Percentiles rank a stretch among this genome's conserved stretches.
Conservation (phyloP, 495 filamentous ascomycete genomes). For the Xylaria grammica region DNA sequence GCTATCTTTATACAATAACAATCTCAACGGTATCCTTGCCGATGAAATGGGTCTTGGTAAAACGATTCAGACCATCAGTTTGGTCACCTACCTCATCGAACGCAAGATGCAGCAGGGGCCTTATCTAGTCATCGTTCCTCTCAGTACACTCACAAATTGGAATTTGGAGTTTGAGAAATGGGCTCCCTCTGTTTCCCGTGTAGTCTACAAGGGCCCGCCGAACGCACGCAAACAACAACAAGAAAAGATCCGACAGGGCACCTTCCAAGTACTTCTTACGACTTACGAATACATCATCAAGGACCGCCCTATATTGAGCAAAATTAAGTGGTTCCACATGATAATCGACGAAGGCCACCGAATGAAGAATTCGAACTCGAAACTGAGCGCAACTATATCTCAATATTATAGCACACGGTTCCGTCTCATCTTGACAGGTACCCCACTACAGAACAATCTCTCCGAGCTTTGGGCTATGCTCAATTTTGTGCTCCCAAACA, state of each 20-base stretch:
- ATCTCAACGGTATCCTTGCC: constrained; percentile 96
- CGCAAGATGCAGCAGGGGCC: constrained; percentile 91
- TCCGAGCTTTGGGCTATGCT: constrained; percentile 96
- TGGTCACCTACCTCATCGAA: constrained; percentile 96
- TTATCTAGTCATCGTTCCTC: constrained; percentile 93
- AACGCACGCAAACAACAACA: constrained; percentile 87
- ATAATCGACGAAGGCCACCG: constrained; percentile 99
- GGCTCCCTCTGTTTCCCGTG: constrained; percentile 82
- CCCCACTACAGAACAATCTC: constrained; percentile 95
- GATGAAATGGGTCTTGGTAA: constrained; percentile 99
- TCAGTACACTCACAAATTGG: constrained; percentile 98
- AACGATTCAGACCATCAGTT: constrained; percentile 97
- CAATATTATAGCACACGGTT: constrained; percentile 94
- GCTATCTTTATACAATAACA: constrained; percentile 99
- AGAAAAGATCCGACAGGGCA: constrained; percentile 89
- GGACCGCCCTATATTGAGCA: constrained; percentile 89
- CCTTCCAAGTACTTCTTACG: constrained; percentile 94
- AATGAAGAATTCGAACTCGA: constrained; percentile 99
- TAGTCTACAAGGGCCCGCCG: constrained; percentile 97
- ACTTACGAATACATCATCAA: constrained; percentile 99
- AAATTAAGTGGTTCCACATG: constrained; percentile 99
- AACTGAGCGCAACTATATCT: constrained; percentile 91
- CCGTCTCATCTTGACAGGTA: constrained; percentile 95
- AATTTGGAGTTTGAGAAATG: constrained; percentile 98
- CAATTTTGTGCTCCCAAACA: constrained; percentile 97